Evolutionary conservation across 1,139 yeast species (phyloP), one percentile per base, ranked within the genome.

Genomic region (Scheffersomyces titani): DNA sequence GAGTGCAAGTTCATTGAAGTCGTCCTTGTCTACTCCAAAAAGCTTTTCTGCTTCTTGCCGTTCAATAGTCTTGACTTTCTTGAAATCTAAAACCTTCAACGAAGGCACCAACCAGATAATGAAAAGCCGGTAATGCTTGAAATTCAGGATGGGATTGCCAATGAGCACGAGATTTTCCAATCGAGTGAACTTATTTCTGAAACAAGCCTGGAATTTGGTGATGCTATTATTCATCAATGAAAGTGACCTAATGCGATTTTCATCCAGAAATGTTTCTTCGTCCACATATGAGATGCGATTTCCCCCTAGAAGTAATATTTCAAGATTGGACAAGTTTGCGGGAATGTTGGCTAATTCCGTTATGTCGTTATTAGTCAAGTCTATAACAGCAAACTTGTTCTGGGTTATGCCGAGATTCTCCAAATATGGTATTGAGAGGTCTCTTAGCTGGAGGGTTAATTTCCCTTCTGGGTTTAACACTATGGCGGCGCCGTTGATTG

Each of bases 351-450:
- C 79, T 18, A 91, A 66, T 18, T 78, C 80, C 2, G 82, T 72
- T 19, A 90, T 71, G 47, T 83, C 87, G 69, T 91, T 91, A 67
- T 87, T 85, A 5, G 91, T 81, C 49, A 90, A 70, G 69, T 91
- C 97, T 6, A 90, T 74, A 20, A 84, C 83, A 55, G 83, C 85
- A 62, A 78, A 77, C 55, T 65, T 65, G 60, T 75, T 72, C 47
- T 69, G 68, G 13, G 79, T 72, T 24, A 67, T 67, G 19, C 71
- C 72, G 19, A 77, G 64, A 58, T 77, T 76, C 56, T 78, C 83
- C 40, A 80, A 65, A 54, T 64, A 70, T 1, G 77, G 73, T 5
- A 78, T 66, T 46, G 70, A 71, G 21, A 70, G 65, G 58, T 69
- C 67, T 47, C 84, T 71, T 53, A 80, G 70, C 58, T 69, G 75